phyloP scores from a whole-genome alignment of 306 rosid species.

The Vigna unguiculata region DNA sequence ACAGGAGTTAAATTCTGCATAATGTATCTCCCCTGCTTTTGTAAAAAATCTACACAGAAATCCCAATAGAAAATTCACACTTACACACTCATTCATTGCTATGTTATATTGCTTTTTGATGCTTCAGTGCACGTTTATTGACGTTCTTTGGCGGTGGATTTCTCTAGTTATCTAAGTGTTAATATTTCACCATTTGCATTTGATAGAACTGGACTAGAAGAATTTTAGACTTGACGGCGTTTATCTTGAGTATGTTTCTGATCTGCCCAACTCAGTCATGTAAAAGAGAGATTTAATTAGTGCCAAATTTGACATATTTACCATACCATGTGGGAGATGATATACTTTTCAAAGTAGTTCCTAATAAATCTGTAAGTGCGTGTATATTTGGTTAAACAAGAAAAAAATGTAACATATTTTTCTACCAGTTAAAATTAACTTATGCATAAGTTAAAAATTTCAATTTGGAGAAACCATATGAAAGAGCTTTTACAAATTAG shows the following conservation, averaged over 20 bases:
- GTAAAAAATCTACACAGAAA: no score
- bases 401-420: no score
- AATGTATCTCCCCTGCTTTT: no score
- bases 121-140: constrained; percentile 20
- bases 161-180: constrained; percentile 25
- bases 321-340: not conserved
- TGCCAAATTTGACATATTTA: constrained; percentile 27
- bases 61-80: not conserved
- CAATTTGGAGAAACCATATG: no score
- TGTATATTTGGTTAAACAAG: no score
- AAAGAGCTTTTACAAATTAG: no score
- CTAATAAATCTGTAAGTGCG: not conserved
- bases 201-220: constrained; percentile 22
- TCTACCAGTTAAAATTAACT: no score
- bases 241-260: not conserved
- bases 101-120: not conserved
- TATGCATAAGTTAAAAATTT: no score
- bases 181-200: constrained; percentile 3
- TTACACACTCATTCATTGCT: constrained; percentile 3
- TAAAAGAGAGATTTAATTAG: not conserved
- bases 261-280: not conserved
- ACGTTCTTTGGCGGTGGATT: not conserved
- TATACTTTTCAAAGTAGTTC: not conserved
- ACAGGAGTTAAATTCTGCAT: not conserved
- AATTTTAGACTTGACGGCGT: not conserved